phyloP scores from a whole-genome alignment of 2,329 filamentous ascomycete species.

The Diplodia mutila region DNA sequence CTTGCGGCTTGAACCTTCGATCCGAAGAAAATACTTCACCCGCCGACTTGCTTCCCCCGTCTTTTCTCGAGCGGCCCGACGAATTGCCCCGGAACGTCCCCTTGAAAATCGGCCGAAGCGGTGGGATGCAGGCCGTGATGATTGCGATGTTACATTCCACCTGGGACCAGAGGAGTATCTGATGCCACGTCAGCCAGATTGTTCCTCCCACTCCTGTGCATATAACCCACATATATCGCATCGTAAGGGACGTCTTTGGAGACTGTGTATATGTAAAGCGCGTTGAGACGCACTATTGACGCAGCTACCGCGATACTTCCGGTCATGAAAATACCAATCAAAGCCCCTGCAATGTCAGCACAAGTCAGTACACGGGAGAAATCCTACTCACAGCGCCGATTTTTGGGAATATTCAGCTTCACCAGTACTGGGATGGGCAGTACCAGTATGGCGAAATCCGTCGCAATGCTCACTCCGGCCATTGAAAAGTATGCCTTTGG shows the following conservation, averaged over 20 bases:
- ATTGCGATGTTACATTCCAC: constrained; percentile 49
- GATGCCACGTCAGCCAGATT: background rate
- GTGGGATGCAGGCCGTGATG: constrained; percentile 45
- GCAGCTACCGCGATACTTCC: constrained; percentile 32
- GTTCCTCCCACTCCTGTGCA: background rate
- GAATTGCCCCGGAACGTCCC: constrained; percentile 26
- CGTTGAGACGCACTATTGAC: constrained; percentile 32
- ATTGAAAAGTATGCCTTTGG: constrained; percentile 31
- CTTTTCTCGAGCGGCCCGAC: constrained; percentile 1
- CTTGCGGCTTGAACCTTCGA: constrained; percentile 21
- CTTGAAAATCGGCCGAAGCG: constrained; percentile 43
- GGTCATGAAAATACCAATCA: constrained; percentile 32
- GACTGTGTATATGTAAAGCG: constrained; percentile 30
- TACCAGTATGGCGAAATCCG: constrained; percentile 31
- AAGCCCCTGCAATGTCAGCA: constrained; percentile 27
- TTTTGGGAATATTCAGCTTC: constrained; percentile 29
- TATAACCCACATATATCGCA: background rate
- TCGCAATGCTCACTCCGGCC: constrained; percentile 32
- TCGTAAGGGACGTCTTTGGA: too few species aligned
- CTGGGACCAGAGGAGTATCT: constrained; percentile 45
- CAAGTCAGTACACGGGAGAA: too few species aligned
- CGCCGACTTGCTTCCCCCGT: constrained; percentile 6
- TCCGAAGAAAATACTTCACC: background rate
- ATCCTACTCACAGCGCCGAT: constrained; percentile 28
- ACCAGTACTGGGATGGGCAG: constrained; percentile 32